Evolutionary conservation across 148 eudicot species (phyloP), one percentile per base, ranked within the genome.

Genomic region (Mesembryanthemum crystallinum): DNA sequence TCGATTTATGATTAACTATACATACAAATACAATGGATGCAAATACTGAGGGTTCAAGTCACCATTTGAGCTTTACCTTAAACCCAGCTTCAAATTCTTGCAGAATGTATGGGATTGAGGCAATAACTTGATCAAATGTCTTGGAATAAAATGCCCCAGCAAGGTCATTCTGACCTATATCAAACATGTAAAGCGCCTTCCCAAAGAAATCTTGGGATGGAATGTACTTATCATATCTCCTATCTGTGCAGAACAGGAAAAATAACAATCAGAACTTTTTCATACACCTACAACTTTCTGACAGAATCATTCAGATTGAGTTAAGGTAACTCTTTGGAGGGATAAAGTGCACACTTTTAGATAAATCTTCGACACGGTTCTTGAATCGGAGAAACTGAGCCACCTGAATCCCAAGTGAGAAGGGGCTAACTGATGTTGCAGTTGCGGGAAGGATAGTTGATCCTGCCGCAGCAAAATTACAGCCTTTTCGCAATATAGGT

Each of bases 91-190:
- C 98, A 84, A 92, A 87, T 83, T 87, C 93, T 74, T 77, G 77
- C 58, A 96, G 69, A 72, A 96, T 88, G 21, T 82, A 73, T 4
- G 99, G 98, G 67, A 92, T 89, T 21, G 89, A 82, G 66, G 93
- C 98, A 42, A 96, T 61, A 78, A 92, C 17, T 88, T 92, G 98
- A 88, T 96, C 99, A 21, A 81, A 74, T 14, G 94, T 57, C 83
- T 89, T 92, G 60, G 97, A 89, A 74, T 88, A 92, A 67, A 96
- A 96, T 45, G 92, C 94, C 62, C 91, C 92, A 20, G 93, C 93
- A 23, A 96, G 82, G 82, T 96, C 98, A 64, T 96, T 92, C 82
- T 96, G 97, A 82, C 98, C 99, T 80, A 96, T 88, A 73, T 96
- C 99, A 68, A 96, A 91, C 89, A 84, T 91, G 85, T 91, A 92